Base-by-base conservation (phyloP, 2,329 filamentous ascomycete species). In the Aspergillus pseudoterreus region DNA sequence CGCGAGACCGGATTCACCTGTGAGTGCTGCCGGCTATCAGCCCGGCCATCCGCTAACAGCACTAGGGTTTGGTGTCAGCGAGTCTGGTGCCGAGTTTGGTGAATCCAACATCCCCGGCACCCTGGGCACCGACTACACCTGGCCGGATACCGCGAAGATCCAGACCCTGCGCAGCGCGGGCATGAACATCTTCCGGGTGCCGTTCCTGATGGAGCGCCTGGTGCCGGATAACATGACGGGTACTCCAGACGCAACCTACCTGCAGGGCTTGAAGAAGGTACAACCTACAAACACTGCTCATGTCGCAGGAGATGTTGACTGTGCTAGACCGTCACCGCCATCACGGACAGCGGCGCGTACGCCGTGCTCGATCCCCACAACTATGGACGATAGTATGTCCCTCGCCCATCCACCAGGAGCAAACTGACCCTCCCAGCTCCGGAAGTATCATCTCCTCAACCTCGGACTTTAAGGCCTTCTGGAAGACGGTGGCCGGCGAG, bases 11-110 rank as follows among this genome's bases (percentile, higher is more conserved):
- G 64, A 42, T 66, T 66, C 41, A 66, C 61, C 43, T 66, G 63
- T 52, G 50, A 36, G 42, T 38, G 14, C 15, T 38, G 35, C 3
- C 11, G 3, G 15, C 35, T 11, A 38, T n/a, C 14, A 38, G 35
- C 6, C 35, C 4, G 1, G 35, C 14, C 14, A 22, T 38, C 6
- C 6, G n/a, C 39, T 43, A 43, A 15, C 12, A 12, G 4, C 11
- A 6, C 15, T 38, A 67, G 66, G 66, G 64, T 73, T 79, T 43
- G 78, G 78, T 4, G 67, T 77, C 59, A 80, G 78, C 57, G 76
- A 84, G 62, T 79, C 81, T n/a, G 81, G 82, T 43, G 83, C 82
- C 43, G 86, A 88, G 64, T 88, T 88, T 51, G 85, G 84, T 21
- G 69, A 79, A 51, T 70, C 61, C n/a, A 76, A 70, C 33, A 75